A percentile compares a stretch with the other conserved stretches of the same genome.
phyloP scores from a whole-genome alignment of 371 early-diverging fungal genomes.

The Mucor indicus region DNA sequence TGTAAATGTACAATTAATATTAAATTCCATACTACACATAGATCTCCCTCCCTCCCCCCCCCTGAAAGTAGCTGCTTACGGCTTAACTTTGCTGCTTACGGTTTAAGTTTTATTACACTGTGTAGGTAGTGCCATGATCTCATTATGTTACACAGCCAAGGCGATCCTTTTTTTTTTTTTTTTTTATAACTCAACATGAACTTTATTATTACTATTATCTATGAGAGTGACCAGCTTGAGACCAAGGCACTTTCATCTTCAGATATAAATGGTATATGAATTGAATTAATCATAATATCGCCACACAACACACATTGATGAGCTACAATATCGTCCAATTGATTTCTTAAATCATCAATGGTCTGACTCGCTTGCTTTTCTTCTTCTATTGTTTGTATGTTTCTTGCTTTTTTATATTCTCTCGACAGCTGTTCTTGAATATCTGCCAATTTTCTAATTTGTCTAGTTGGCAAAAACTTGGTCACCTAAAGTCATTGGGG shows the following conservation, averaged over 20 bases:
- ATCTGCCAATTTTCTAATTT: slow-evolving; percentile 45
- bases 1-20: too few relatives aligned
- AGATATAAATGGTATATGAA: slow-evolving; percentile 68
- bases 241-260: slow-evolving; percentile 50
- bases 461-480: slow-evolving; percentile 29
- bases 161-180: too few relatives aligned
- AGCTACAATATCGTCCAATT: slow-evolving; percentile 79
- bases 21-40: too few relatives aligned
- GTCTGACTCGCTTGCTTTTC: slow-evolving; percentile 9
- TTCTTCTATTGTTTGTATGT: slow-evolving; percentile 17
- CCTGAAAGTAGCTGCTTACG: too few relatives aligned
- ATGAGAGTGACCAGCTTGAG: slow-evolving; percentile 58
- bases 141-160: too few relatives aligned
- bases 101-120: too few relatives aligned
- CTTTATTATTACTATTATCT: too few relatives aligned
- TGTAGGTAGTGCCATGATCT: too few relatives aligned
- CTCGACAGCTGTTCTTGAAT: slow-evolving; percentile 58
- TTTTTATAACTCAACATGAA: too few relatives aligned
- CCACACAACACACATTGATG: slow-evolving; percentile 86
- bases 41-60: too few relatives aligned
- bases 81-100: too few relatives aligned
- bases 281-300: slow-evolving; percentile 81
- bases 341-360: slow-evolving; percentile 42
- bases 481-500: slow-evolving; percentile 13
- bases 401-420: slow-evolving; percentile 27